phyloP scores from a whole-genome alignment of 2,329 filamentous ascomycete genomes.

The Botrytis hyacinthi region DNA sequence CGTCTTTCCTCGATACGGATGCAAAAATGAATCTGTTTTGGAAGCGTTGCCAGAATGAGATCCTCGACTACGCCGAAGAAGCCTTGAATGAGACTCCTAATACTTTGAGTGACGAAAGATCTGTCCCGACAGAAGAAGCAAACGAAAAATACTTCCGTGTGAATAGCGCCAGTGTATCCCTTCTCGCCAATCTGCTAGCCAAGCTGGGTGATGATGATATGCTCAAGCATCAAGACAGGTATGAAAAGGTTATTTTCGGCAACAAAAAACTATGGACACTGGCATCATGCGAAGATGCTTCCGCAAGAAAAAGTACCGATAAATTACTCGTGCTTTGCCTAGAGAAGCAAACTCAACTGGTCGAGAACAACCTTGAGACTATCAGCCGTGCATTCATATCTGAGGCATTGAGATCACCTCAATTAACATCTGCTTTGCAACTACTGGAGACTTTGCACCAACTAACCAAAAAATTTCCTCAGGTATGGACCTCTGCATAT shows the following conservation, averaged over 20 bases:
- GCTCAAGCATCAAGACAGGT: constrained; percentile 57
- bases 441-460: constrained; percentile 65
- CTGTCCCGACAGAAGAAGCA: constrained; percentile 79
- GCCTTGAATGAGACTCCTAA: constrained; percentile 77
- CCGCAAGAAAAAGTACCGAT: constrained; percentile 51
- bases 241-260: constrained; percentile 65
- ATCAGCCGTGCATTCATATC: constrained; percentile 62
- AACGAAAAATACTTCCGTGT: constrained; percentile 84
- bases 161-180: constrained; percentile 52
- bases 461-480: constrained; percentile 63
- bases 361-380: constrained; percentile 51
- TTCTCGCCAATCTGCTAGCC: constrained; percentile 54
- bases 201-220: constrained; percentile 52
- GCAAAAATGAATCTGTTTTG: constrained; percentile 78
- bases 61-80: constrained; percentile 78
- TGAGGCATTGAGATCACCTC: constrained; percentile 69
- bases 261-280: constrained; percentile 63
- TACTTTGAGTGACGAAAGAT: constrained; percentile 86
- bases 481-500: constrained; percentile 68
- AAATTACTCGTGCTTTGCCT: constrained; percentile 52
- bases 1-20: constrained; percentile 70
- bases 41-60: constrained; percentile 75
- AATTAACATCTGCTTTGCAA: constrained; percentile 71
- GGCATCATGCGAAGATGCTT: constrained; percentile 59
- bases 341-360: constrained; percentile 46